These are phyloP conservation scores for Porphyrellus cyaneotinctus DNA, from an alignment of 768 basidiomycete species.

Conservation along the genomic window DNA sequence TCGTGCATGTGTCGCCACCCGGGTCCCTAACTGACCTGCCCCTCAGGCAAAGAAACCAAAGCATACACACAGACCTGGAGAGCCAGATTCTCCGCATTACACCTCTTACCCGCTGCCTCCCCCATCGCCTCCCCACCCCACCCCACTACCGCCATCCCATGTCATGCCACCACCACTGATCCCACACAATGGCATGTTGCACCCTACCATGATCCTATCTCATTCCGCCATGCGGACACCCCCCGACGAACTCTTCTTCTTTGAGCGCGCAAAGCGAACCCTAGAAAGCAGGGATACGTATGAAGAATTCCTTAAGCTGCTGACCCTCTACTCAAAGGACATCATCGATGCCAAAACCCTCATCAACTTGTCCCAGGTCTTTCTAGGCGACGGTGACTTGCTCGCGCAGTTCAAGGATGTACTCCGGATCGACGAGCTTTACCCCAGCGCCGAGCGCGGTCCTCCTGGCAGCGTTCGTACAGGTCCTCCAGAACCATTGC, in stretches of 20 bases:
- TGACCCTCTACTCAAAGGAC: slow-evolving; percentile 87
- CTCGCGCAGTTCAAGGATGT: slow-evolving; percentile 82
- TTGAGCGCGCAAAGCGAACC: slow-evolving; percentile 85
- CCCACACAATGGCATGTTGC: slow-evolving; percentile 27
- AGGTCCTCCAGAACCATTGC: slow-evolving; percentile 69
- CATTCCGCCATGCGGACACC: slow-evolving; percentile 35
- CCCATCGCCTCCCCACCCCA: slow-evolving; percentile 31
- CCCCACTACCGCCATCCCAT: slow-evolving; percentile 21
- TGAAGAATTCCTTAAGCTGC: slow-evolving; percentile 92
- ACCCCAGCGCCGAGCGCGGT: slow-evolving; percentile 58
- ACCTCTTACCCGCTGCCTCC: slow-evolving; percentile 43
- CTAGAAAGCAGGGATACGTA: slow-evolving; percentile 73
- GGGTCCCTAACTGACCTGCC: not conserved
- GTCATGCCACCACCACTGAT: slow-evolving; percentile 28
- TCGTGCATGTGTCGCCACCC: slow-evolving; percentile 19
- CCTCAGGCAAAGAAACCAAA: slow-evolving; percentile 60
- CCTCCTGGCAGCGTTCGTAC: slow-evolving; percentile 77
- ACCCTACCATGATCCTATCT: slow-evolving; percentile 20
- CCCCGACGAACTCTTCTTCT: slow-evolving; percentile 84
- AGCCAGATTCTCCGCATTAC: slow-evolving; percentile 47
- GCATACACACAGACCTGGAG: slow-evolving; percentile 56
- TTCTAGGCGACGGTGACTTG: slow-evolving; percentile 79
- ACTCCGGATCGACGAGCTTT: slow-evolving; percentile 71
- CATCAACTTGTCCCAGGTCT: slow-evolving; percentile 72
- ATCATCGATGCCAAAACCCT: slow-evolving; percentile 84